phyloP scores from a whole-genome alignment of 2,329 filamentous ascomycete genomes.

The Phaeophleospora eucalypticola region DNA sequence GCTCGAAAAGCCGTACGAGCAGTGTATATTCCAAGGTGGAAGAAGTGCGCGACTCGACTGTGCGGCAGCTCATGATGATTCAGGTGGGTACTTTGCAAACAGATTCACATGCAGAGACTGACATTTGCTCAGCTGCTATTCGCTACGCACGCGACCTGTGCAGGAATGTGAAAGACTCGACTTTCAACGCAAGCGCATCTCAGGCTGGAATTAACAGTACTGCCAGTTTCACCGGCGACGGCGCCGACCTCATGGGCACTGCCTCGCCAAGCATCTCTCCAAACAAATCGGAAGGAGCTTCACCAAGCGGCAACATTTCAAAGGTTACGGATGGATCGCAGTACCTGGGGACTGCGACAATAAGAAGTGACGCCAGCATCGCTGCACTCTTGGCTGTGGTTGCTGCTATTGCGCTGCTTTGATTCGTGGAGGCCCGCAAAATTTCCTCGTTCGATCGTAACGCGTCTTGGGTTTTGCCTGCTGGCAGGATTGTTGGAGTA shows the following conservation, averaged over 20 bases:
- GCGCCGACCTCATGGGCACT: neutral
- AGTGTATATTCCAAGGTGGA: no score
- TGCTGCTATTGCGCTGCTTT: neutral
- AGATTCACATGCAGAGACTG: neutral
- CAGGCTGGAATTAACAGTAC: neutral
- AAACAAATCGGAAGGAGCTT: neutral
- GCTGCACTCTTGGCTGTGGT: neutral
- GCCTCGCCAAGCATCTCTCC: neutral
- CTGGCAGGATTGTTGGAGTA: no score
- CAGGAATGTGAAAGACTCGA: neutral
- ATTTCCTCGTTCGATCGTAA: no score
- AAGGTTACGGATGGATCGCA: no score
- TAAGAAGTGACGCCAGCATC: neutral
- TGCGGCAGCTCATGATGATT: neutral
- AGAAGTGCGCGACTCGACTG: neutral
- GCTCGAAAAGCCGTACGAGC: no score
- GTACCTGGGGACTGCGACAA: neutral
- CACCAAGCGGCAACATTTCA: neutral
- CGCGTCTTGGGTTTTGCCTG: no score
- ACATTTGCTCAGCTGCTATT: neutral
- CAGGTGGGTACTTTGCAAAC: neutral
- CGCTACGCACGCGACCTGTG: neutral
- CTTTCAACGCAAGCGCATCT: neutral
- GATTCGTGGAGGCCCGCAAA: no score
- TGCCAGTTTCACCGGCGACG: neutral